Evolutionary conservation across 2,329 filamentous ascomycete genomes (phyloP).

Genomic region (Colletotrichum sp.): DNA sequence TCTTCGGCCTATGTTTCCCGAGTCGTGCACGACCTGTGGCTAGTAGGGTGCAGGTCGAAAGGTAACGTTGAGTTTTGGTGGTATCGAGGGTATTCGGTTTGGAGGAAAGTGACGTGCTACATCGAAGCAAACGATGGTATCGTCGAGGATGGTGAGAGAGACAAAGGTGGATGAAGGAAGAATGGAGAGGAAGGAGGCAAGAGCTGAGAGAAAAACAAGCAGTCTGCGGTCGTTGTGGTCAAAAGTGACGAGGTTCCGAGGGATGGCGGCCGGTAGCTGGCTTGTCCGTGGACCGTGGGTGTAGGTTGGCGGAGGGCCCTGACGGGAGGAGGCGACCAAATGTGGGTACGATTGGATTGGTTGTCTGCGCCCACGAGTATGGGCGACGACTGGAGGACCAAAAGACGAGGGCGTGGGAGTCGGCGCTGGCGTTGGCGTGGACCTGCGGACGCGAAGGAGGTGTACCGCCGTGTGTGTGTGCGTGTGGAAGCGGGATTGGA

Average conservation of each 20-base stretch:
- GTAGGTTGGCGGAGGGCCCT: slow-evolving; percentile 1
- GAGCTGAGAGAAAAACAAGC: background rate
- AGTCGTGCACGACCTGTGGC: slow-evolving; percentile 17
- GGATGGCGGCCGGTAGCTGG: slow-evolving; percentile 9
- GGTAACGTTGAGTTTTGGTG: background rate
- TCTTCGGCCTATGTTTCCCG: slow-evolving; percentile 11
- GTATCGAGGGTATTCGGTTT: background rate
- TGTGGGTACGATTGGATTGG: background rate
- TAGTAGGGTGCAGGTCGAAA: background rate
- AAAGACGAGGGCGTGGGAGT: background rate
- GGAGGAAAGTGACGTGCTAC: background rate
- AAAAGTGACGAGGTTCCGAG: slow-evolving; percentile 21
- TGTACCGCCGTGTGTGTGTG: background rate
- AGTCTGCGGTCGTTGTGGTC: slow-evolving; percentile 4
- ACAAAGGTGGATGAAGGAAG: background rate
- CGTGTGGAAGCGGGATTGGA: background rate
- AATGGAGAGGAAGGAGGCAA: background rate
- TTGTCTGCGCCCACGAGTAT: background rate
- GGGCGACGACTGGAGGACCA: background rate
- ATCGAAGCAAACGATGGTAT: background rate
- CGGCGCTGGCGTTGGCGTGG: background rate
- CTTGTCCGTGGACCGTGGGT: slow-evolving; percentile 5
- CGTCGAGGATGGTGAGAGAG: background rate
- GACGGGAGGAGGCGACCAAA: slow-evolving; percentile 15
- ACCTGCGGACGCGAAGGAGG: background rate